phyloP scores from a whole-genome alignment of 192 early-diverging fungal genomes.

The Funneliformis geosporum region DNA sequence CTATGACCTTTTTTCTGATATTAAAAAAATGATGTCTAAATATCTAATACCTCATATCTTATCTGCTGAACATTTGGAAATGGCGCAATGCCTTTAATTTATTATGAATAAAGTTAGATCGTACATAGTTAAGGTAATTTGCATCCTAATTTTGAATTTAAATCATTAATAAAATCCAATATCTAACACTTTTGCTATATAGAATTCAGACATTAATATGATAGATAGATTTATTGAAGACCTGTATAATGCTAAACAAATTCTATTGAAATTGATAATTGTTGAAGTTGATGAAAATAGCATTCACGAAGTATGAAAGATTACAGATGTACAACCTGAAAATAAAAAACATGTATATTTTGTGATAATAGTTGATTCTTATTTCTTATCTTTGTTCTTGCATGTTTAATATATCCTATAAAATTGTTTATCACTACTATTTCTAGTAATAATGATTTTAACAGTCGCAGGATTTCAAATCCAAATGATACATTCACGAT shows the following conservation, averaged over 20 bases:
- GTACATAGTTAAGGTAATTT: not conserved
- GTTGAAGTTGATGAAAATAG: too few relatives aligned
- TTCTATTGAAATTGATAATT: too few relatives aligned
- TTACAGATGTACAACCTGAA: not conserved
- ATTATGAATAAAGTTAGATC: not conserved
- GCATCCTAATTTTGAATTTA: too few relatives aligned
- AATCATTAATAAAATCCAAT: too few relatives aligned
- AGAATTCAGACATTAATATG: not conserved
- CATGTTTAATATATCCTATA: not conserved
- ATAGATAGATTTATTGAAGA: constrained; percentile 5
- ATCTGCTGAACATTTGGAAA: not conserved
- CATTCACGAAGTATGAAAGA: constrained; percentile 1
- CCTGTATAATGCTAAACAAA: not conserved
- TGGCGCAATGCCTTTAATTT: not conserved
- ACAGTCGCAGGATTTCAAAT: not conserved
- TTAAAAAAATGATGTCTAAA: not conserved
- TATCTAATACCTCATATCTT: not conserved
- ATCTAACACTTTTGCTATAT: not conserved
- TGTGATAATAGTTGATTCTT: constrained; percentile 12
- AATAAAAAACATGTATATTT: constrained; percentile 6
- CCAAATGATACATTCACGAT: constrained; percentile 5
- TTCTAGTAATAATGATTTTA: not conserved
- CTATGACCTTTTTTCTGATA: not conserved
- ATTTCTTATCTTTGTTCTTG: constrained; percentile 17
- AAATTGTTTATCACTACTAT: not conserved